Base-by-base conservation (phyloP, 1,284 basidiomycete species). In the Agroathelia rolfsii region DNA sequence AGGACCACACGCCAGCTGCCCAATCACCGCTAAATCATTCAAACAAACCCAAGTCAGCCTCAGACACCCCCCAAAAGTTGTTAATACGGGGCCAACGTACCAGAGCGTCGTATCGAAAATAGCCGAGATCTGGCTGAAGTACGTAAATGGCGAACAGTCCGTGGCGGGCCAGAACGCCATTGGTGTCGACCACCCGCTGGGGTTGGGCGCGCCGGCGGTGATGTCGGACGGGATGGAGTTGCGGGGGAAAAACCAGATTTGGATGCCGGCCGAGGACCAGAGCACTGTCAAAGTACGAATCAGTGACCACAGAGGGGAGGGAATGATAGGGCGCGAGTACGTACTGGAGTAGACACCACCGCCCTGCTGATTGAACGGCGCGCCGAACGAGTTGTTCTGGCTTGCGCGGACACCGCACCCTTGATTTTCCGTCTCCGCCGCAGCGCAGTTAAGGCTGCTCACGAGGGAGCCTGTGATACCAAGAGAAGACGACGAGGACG, bases 61-160 rank as follows among this genome's bases (percentile, higher is more conserved):
- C 21, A 40, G 18, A 11, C 18, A 17, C 22, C 7, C 14, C 12
- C 13, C 36, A 23, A 45, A 40, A 25, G 42, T 42, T 28, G 31
- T 41, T 33, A 45, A 49, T 19, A 41, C 36, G 29, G 27, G 19
- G 28, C 14, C 20, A 2, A 57, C 72, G 32, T 48, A 77, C 75
- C 84, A 86, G 34, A 89, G 61, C 5, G 84, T 85, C 15, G 82
- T 88, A 49, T 86, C 78, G 46, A 88, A 81, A 48, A 92, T 87
- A 29, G 71, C 73, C 34, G 69, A 70, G 49, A 90, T 80, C 35
- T 75, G 59, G 41, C 67, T 61, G 63, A 92, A 92, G 65, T 72
- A 88, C 46, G 69, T 51, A 56, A 69, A 77, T 16, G 84, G 79
- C 49, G 78, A 60, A 55, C 89, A 93, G 24, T 56, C 52, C 15